Evolutionary conservation across 73 alveolate species (phyloP).

Genomic region (Durusdinium trenchii): DNA sequence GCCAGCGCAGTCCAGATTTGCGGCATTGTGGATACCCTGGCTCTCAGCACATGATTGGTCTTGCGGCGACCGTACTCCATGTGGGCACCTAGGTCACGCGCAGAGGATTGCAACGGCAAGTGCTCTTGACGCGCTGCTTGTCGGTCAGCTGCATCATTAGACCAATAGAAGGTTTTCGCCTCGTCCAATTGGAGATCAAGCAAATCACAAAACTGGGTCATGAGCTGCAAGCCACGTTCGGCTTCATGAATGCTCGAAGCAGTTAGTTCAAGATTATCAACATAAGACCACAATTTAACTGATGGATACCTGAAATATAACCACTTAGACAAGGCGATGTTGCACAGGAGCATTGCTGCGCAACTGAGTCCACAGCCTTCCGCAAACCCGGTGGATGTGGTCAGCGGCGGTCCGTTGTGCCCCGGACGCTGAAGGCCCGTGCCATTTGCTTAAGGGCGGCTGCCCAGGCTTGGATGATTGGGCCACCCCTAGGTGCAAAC

Average conservation of each 20-base stretch:
- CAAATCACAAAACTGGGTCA: neutral
- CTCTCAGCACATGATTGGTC: neutral
- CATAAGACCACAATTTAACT: neutral
- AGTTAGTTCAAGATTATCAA: neutral
- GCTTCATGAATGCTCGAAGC: neutral
- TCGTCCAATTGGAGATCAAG: neutral
- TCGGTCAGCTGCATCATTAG: neutral
- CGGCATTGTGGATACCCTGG: neutral
- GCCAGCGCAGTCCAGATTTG: neutral
- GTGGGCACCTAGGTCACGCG: slow-evolving; percentile 28
- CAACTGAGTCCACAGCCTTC: neutral
- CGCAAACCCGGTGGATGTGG: neutral
- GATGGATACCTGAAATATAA: neutral
- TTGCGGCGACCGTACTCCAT: neutral
- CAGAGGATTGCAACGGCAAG: neutral
- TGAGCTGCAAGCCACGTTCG: neutral
- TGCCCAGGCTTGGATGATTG: neutral
- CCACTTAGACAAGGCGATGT: neutral
- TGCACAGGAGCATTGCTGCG: neutral
- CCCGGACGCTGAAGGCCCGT: neutral
- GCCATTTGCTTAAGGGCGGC: neutral
- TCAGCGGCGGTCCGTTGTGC: neutral
- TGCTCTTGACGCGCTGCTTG: neutral
- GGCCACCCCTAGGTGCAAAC: neutral
- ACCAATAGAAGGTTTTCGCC: neutral